Conservation (phyloP, 164 flowering plant species). For the Annona cherimola region DNA sequence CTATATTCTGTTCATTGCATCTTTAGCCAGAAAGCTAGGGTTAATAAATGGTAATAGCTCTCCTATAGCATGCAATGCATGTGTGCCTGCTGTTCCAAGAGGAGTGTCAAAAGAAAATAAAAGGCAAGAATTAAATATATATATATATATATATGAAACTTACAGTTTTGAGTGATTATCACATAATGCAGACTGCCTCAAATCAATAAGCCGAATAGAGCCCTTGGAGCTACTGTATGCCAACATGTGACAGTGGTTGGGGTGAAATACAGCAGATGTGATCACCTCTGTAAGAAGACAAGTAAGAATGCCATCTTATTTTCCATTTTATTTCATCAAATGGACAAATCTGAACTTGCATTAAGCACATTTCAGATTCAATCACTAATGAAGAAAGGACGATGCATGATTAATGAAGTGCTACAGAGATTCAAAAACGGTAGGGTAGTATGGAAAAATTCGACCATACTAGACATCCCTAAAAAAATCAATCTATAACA, state of each 20-base stretch:
- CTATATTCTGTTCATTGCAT: too few relatives aligned
- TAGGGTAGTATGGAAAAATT: too few relatives aligned
- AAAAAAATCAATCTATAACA: too few relatives aligned
- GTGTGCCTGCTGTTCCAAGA: not conserved
- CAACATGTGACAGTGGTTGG: slow-evolving; percentile 78
- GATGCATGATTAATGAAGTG: too few relatives aligned
- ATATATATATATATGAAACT: too few relatives aligned
- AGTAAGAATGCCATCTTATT: not conserved
- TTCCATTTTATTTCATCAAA: not conserved
- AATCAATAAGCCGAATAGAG: slow-evolving; percentile 90
- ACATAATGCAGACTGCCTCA: slow-evolving; percentile 94
- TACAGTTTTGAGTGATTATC: slow-evolving; percentile 91
- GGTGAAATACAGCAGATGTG: slow-evolving; percentile 98
- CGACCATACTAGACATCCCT: too few relatives aligned
- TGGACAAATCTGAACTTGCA: not conserved
- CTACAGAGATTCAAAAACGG: too few relatives aligned
- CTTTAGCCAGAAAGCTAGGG: too few relatives aligned
- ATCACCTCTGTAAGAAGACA: slow-evolving; percentile 73
- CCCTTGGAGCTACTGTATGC: slow-evolving; percentile 99
- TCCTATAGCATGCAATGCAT: not conserved
- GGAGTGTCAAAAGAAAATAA: not conserved
- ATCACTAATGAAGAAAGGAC: not conserved
- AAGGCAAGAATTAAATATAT: too few relatives aligned
- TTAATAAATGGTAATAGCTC: not conserved
- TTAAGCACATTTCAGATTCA: not conserved